A percentile compares a stretch with the other conserved stretches of the same genome.
Conservation (phyloP, 495 filamentous ascomycete species). For the Penicillium bovifimosum region DNA sequence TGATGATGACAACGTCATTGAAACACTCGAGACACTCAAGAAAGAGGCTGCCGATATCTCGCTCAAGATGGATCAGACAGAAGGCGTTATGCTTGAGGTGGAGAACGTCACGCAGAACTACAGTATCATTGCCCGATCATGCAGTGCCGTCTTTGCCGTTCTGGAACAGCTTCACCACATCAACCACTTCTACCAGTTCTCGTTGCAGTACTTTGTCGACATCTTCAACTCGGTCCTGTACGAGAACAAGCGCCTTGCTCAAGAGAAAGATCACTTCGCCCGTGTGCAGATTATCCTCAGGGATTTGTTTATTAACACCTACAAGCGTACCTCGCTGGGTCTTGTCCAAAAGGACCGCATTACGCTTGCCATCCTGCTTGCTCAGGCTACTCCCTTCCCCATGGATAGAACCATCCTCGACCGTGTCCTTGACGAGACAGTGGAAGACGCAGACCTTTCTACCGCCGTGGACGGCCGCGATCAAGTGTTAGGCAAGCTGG, state of each 20-base stretch:
- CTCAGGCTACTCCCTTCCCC: conserved; percentile 85
- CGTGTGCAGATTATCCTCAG: conserved; percentile 83
- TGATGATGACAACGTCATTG: conserved; percentile 95
- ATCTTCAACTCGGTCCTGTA: conserved; percentile 94
- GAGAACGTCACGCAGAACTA: conserved; percentile 92
- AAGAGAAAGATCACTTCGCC: conserved; percentile 65
- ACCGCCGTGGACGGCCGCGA: conserved; percentile 56
- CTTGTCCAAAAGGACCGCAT: conserved; percentile 91
- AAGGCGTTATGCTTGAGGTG: conserved; percentile 97
- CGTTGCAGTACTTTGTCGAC: conserved; percentile 92
- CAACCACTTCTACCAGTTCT: conserved; percentile 99
- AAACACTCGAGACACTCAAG: conserved; percentile 96
- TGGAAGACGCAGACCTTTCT: conserved; percentile 75
- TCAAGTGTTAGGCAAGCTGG: conserved; percentile 62
- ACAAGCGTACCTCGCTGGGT: conserved; percentile 86
- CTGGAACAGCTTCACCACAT: conserved; percentile 96
- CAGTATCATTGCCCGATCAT: conserved; percentile 84
- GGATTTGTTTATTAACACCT: conserved; percentile 85
- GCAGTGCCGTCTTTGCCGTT: conserved; percentile 93
- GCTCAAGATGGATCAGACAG: conserved; percentile 89
- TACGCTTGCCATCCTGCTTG: conserved; percentile 92
- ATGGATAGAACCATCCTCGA: conserved; percentile 91
- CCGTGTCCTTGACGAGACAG: conserved; percentile 69
- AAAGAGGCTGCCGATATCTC: conserved; percentile 95
- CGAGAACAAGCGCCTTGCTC: conserved; percentile 66